These are phyloP conservation scores for Phytophthora cajani DNA, from an alignment of 352 stramenopile species.

Conservation along the genomic window DNA sequence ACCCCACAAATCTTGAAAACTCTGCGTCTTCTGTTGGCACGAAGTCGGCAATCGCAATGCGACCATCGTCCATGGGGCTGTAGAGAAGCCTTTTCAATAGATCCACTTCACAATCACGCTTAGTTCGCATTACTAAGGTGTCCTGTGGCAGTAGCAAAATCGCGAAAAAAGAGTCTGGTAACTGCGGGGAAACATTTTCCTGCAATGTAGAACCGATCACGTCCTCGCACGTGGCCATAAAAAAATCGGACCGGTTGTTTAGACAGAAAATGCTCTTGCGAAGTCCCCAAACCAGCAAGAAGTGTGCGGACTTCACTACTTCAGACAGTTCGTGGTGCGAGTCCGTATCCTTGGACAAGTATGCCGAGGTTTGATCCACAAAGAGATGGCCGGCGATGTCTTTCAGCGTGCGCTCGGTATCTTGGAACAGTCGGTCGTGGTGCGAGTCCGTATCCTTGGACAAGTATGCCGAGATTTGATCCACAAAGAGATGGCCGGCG, in stretches of 20 bases:
- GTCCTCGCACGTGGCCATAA: conserved; percentile 26
- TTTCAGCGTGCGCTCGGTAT: conserved; percentile 31
- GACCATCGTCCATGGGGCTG: conserved; percentile 41
- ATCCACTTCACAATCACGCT: conserved; percentile 40
- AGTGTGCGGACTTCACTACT: conserved; percentile 41
- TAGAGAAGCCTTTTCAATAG: conserved; percentile 41
- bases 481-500: conserved; percentile 19
- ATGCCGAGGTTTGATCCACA: conserved; percentile 1
- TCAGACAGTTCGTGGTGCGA: conserved; percentile 23
- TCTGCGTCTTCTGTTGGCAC: conserved; percentile 34
- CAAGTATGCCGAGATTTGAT: not conserved
- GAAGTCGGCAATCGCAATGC: conserved; percentile 48
- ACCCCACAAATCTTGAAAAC: conserved; percentile 42
- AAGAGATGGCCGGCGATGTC: conserved; percentile 25
- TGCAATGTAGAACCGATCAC: conserved; percentile 2
- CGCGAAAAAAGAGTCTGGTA: conserved; percentile 30
- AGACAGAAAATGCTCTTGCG: conserved; percentile 48
- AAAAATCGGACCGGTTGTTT: conserved; percentile 27
- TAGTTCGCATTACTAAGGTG: conserved; percentile 24
- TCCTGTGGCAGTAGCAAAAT: conserved; percentile 21
- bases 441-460: not conserved
- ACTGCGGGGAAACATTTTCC: not conserved
- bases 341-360: not conserved
- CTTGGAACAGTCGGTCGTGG: no score
- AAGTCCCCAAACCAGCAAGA: conserved; percentile 49